phyloP scores from a whole-genome alignment of 179 eudicot species.

The Camellia oleifera region DNA sequence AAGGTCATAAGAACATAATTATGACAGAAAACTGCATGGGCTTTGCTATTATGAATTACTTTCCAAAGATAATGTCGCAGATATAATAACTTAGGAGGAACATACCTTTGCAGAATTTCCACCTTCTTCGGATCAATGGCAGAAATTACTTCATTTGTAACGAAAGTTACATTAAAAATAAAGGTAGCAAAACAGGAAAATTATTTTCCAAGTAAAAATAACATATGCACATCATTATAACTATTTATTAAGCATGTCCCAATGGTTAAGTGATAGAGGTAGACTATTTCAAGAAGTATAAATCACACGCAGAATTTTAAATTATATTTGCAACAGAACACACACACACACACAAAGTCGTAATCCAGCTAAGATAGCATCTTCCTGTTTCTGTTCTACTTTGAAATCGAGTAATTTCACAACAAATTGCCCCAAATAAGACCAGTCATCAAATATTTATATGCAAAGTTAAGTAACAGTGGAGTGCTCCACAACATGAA shows the following conservation, averaged over 20 bases:
- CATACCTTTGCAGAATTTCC: too few species aligned
- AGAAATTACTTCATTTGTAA: too few species aligned
- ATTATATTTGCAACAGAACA: conserved; percentile 1
- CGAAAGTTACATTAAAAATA: too few species aligned
- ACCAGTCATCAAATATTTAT: background rate
- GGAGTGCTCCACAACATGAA: background rate
- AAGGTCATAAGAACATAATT: background rate
- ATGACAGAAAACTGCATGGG: background rate
- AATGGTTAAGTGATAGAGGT: background rate
- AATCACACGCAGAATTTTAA: background rate
- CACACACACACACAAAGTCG: too few species aligned
- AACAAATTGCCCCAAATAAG: background rate
- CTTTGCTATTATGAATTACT: conserved; percentile 3
- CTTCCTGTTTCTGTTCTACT: background rate
- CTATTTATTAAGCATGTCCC: background rate
- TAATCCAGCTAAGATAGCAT: background rate
- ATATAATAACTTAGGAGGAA: too few species aligned
- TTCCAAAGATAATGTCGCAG: background rate
- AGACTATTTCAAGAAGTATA: background rate
- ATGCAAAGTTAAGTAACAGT: background rate
- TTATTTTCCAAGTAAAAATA: background rate
- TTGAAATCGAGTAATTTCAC: background rate
- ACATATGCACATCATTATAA: background rate
- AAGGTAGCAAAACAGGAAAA: background rate
- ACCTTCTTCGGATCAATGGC: too few species aligned